Conservation (phyloP, 2,329 filamentous ascomycete genomes). For the Cytospora mali region DNA sequence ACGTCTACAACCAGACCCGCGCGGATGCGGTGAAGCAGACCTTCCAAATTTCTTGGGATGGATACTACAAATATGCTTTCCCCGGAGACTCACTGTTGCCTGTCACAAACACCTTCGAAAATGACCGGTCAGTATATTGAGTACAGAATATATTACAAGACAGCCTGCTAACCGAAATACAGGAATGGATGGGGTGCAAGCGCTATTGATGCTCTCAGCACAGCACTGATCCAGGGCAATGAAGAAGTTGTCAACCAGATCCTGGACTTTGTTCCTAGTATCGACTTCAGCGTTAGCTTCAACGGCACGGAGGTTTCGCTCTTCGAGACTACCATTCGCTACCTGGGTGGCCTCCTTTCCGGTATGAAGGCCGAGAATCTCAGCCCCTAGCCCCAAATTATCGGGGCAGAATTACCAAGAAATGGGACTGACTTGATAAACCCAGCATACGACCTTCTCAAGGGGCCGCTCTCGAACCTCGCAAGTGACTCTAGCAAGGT, state of each 20-base stretch:
- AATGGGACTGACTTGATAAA: constrained; percentile 6
- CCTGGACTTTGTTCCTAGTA: constrained; percentile 67
- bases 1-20: constrained; percentile 43
- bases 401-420: background rate
- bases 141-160: background rate
- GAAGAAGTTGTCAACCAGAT: constrained; percentile 69
- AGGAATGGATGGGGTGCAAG: constrained; percentile 87
- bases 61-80: constrained; percentile 74
- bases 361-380: constrained; percentile 44
- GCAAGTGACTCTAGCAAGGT: constrained; percentile 50
- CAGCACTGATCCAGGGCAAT: constrained; percentile 76
- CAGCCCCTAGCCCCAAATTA: background rate
- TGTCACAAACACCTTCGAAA: constrained; percentile 62
- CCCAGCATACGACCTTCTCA: constrained; percentile 71
- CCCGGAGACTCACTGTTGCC: constrained; percentile 77
- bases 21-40: constrained; percentile 67
- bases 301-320: constrained; percentile 65
- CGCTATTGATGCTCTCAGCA: constrained; percentile 78
- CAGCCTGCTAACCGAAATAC: constrained; percentile 29
- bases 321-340: constrained; percentile 90
- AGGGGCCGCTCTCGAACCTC: constrained; percentile 61
- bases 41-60: constrained; percentile 72
- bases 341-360: constrained; percentile 78
- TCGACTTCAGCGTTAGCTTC: constrained; percentile 60
- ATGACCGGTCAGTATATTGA: constrained; percentile 64